Evolutionary conservation across 345 rosid genomes (phyloP).

Genomic region (Eucalyptus brandiana): DNA sequence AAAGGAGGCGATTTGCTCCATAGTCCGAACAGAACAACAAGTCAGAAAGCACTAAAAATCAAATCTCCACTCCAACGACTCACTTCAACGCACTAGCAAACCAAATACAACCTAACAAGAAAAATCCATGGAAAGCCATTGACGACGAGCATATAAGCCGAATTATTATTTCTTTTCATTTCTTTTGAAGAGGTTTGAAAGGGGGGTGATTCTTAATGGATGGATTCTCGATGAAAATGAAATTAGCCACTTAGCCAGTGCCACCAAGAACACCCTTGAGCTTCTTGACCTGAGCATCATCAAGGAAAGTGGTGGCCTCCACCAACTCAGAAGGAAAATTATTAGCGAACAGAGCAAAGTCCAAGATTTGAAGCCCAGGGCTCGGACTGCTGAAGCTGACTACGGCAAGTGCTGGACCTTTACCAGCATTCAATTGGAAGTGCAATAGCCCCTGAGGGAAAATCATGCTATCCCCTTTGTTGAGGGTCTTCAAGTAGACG

Average conservation of each 20-base stretch:
- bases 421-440: slow-evolving; percentile 54
- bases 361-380: slow-evolving; percentile 70
- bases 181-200: not conserved
- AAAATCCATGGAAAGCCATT: not conserved
- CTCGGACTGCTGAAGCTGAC: slow-evolving; percentile 59
- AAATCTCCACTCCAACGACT: not conserved
- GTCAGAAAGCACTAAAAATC: not conserved
- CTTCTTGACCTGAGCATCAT: slow-evolving; percentile 58
- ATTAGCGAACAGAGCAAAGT: slow-evolving; percentile 47
- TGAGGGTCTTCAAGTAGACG: slow-evolving; percentile 39
- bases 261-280: slow-evolving; percentile 90
- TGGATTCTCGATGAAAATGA: not conserved
- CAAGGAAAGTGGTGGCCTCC: slow-evolving; percentile 43
- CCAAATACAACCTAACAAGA: not conserved
- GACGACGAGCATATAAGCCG: not conserved
- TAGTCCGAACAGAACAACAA: not conserved
- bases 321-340: not conserved
- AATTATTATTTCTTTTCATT: not conserved
- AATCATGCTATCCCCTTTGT: slow-evolving; percentile 52
- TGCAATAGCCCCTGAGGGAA: slow-evolving; percentile 76
- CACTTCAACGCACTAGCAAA: not conserved
- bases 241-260: slow-evolving; percentile 17
- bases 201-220: not conserved
- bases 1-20: not conserved
- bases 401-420: slow-evolving; percentile 20